Evolutionary conservation across 2,329 filamentous ascomycete species (phyloP), one percentile per base, ranked within the genome.

Genomic region (Rhynchosporium graminicola): DNA sequence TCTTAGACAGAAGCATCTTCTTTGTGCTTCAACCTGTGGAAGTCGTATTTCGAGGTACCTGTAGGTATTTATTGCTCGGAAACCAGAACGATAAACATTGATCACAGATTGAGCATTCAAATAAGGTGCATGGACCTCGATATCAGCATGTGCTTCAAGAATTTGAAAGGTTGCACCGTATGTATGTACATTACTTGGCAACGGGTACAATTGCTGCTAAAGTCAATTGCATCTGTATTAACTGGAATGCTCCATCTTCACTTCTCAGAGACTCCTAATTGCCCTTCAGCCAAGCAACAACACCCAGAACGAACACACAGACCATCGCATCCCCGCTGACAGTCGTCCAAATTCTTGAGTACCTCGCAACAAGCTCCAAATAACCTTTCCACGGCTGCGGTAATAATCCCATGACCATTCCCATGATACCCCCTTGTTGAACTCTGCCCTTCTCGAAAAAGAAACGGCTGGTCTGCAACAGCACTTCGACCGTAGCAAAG

Each of bases 401-500:
- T 67, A 94, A 72, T 69, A 92, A 85, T 4, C 84, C 82, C 4
- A 83, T 79, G 46, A 88, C 77, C 29, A 82, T 88, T 65, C 86
- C 86, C 65, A 91, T 69, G 62, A 90, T 81, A 3, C 89, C 88
- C 31, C 79, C 76, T 3, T 83, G 83, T 64, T 83, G 83, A 51
- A 82, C 45, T 48, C 78, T 75, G 20, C 75, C 82, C 68, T 84
- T 85, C 69, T 92, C 89, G 57, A 91, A 72, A 68, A 92, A 86
- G 73, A 88, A 90, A 29, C 90, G 80, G 36, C 84, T 87, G 1
- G 86, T 88, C 67, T 94, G 84, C 66, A 94, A 78, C 59, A 91
- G 74, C 10, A 91, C 81, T 77, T 95, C 90, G 38, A 85, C 87
- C 0, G 90, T 91, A 5, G 89, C 87, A 73, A 94, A 95, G n/a